Conservation (phyloP, 345 rosid genomes). For the Iberis pinnata region DNA sequence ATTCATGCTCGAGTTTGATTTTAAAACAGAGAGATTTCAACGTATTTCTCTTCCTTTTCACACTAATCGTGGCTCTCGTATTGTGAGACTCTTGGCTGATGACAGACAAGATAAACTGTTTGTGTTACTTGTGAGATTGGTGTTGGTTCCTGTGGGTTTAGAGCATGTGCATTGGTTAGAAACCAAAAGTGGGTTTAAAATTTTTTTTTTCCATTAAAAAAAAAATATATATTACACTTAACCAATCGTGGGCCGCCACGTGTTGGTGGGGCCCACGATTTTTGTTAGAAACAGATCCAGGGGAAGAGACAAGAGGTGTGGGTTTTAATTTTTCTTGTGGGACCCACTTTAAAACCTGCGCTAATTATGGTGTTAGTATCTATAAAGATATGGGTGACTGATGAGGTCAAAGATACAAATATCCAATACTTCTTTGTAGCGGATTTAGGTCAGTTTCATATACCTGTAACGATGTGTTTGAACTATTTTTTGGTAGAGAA, state of each 20-base stretch:
- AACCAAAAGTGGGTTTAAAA: no score
- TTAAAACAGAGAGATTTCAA: neutral
- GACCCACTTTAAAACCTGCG: no score
- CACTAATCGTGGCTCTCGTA: neutral
- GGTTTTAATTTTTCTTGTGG: no score
- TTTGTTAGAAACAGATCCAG: no score
- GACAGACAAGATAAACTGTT: neutral
- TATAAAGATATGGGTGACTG: neutral
- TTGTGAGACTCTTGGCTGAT: neutral
- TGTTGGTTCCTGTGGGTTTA: no score
- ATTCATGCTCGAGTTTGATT: neutral
- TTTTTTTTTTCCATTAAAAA: no score
- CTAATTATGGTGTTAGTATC: no score
- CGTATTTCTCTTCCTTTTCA: neutral
- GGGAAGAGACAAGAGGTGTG: no score
- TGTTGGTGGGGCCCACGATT: no score
- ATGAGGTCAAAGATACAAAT: neutral
- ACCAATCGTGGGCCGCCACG: no score
- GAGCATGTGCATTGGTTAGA: no score
- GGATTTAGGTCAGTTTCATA: neutral
- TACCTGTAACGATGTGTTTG: neutral
- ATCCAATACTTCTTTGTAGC: neutral
- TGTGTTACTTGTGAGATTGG: neutral
- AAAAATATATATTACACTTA: no score
- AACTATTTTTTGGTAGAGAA: slow-evolving; percentile 1